These are phyloP conservation scores for Monosporascus cannonballus DNA, from an alignment of 2,329 filamentous ascomycete species.

Conservation along the genomic window DNA sequence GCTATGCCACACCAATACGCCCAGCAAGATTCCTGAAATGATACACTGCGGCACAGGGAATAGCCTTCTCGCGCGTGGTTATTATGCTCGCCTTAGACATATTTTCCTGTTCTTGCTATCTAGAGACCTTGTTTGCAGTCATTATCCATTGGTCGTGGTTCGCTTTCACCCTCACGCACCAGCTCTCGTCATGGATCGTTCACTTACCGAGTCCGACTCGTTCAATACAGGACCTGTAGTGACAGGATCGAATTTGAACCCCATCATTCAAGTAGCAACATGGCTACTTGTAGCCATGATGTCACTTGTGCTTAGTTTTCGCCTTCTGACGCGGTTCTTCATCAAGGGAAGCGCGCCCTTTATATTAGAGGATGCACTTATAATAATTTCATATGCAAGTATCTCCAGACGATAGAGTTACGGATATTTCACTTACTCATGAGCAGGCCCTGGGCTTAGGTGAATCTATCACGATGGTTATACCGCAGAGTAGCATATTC, in stretches of 20 bases:
- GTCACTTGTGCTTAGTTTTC: constrained; percentile 13
- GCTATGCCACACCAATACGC: no score
- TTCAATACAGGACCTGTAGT: constrained; percentile 5
- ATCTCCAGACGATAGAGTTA: background rate
- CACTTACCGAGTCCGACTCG: no score
- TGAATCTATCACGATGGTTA: constrained; percentile 11
- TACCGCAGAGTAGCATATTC: constrained; percentile 10
- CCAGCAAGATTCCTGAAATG: no score
- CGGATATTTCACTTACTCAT: background rate
- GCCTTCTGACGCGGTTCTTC: constrained; percentile 15
- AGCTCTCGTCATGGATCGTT: no score
- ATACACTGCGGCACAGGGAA: no score
- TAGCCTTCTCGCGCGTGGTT: no score
- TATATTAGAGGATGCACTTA: constrained; percentile 13
- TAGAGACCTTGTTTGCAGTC: no score
- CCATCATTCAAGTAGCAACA: constrained; percentile 13
- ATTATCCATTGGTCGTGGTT: no score
- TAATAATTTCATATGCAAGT: constrained; percentile 13
- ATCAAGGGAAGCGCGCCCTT: constrained; percentile 13
- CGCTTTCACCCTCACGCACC: no score
- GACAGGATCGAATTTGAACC: constrained; percentile 10
- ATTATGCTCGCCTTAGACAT: no score
- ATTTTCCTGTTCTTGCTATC: no score
- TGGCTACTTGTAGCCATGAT: constrained; percentile 15
- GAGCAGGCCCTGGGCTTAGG: constrained; percentile 12